Base-by-base conservation (phyloP, 129 eudicot genomes). In the Pseudognaphalium luteoalbum region DNA sequence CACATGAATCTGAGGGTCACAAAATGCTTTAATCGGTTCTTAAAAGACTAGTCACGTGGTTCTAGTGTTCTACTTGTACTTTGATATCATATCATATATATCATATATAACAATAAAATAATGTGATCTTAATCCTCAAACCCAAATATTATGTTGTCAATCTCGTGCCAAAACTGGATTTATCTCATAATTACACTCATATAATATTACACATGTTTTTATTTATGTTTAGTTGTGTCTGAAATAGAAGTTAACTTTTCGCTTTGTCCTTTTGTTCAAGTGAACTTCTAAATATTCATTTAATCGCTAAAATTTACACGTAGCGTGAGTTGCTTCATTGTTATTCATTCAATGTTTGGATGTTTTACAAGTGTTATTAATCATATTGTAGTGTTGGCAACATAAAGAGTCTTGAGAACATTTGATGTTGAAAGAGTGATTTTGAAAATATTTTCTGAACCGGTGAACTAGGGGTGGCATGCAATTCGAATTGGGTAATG, bases 41-140 rank as follows among this genome's bases (percentile, higher is more conserved):
- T 34, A 80, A 80, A 80, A 80, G 80, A 75, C 70, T 80, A 74
- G 12, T 74, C 84, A 74, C 84, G 69, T 80, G 83, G 52, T 39
- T 47, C 28, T 57, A 66, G 52, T 74, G 52, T 39, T 47, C 28
- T 57, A 66, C 63, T 74, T 58, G 76, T 80, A 68, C 80, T 74
- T 80, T 67, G 4, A 21, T 72, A 35, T 3, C 54, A 66, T 9
- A 0, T 1, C 34, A 1, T 25, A 32, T 30, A n/a, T n/a, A n/a
- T n/a, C n/a, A n/a, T 33, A 19, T 47, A 6, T 51, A 72, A 12
- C 58, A 65, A 29, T 16, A 17, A 6, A 29, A 61, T 68, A 80
- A 80, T 70, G 66, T 74, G 76, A 67, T 59, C 78, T 73, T 66
- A 74, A 17, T 47, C 14, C 54, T 47, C 12, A 47, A 47, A 47